These are phyloP conservation scores for Suhomyces sp. DNA, from an alignment of 805 yeast genomes.

Conservation along the genomic window DNA sequence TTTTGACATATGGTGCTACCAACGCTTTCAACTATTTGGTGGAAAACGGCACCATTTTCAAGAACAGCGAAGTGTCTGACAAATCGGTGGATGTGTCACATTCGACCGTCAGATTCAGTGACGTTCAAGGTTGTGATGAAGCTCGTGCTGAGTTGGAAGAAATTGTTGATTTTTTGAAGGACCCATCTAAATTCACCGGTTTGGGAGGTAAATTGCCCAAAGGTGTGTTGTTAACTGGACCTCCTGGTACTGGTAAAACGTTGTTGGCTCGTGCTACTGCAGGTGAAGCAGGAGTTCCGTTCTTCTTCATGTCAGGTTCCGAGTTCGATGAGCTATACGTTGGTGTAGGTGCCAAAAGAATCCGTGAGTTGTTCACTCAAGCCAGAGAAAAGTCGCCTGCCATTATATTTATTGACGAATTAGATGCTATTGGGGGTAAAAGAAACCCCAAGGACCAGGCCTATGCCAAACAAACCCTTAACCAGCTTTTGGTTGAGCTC, in stretches of 20 bases:
- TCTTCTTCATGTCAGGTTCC: constrained; percentile 97
- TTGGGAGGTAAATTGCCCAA: constrained; percentile 97
- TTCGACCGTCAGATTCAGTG: constrained; percentile 83
- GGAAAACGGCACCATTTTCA: constrained; percentile 80
- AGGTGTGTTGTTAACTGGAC: constrained; percentile 95
- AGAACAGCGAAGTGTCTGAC: constrained; percentile 67
- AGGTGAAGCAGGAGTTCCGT: constrained; percentile 98
- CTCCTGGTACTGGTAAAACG: constrained; percentile 99
- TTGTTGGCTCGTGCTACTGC: constrained; percentile 96
- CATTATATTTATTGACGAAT: constrained; percentile 93
- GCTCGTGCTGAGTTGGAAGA: constrained; percentile 97
- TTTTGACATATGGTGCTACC: constrained; percentile 77
- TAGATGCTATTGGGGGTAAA: constrained; percentile 98
- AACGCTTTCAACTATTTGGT: constrained; percentile 73
- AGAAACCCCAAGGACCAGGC: constrained; percentile 98
- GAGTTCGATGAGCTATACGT: constrained; percentile 98
- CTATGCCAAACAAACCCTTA: constrained; percentile 94
- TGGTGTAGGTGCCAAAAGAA: constrained; percentile 98
- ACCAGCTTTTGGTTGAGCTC: constrained; percentile 90
- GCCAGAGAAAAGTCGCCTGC: constrained; percentile 97
- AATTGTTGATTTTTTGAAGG: constrained; percentile 94
- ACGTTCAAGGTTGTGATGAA: constrained; percentile 97
- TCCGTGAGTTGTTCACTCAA: constrained; percentile 87
- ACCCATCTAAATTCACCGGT: constrained; percentile 93
- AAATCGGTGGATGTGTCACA: constrained; percentile 80